Base-by-base conservation (phyloP, 139 green algal genomes). In the Raphidocelis subcapitata region DNA sequence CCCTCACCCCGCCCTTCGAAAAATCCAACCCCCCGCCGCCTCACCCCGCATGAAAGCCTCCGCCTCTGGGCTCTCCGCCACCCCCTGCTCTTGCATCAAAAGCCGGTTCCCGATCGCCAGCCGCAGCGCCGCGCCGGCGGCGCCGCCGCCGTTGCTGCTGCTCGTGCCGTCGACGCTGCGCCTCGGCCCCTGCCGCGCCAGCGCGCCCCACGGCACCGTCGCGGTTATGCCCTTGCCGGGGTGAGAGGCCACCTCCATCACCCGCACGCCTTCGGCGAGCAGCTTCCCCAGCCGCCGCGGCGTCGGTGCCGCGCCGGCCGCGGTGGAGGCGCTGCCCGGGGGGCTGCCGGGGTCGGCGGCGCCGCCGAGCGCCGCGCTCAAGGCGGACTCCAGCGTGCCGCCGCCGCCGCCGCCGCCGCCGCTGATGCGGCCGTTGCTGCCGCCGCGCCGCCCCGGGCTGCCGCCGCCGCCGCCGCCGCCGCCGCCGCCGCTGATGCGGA, bases 51-150 rank as follows among this genome's bases (percentile, higher is more conserved):
- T 84, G 77, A 84, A 93, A 0, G 61, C 74, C 52, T 92, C 81
- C 33, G 82, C 85, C 24, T 77, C 28, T n/a, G 64, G 31, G 14
- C 65, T 70, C 10, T 94, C 49, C 0, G 8, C 28, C 36, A 96
- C 76, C 0, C 72, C 77, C 41, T 86, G 69, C 67, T 86, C 79
- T 46, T 78, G 59, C 88, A 97, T 91, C 67, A 94, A 78, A 69
- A 73, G 67, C 55, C 78, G 77, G 81, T 94, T 97, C 74, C 92
- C 92, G 0, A 97, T 69, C 2, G 77, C 79, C 14, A 94, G 81
- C 61, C 54, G 52, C 37, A 88, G 76, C 3, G 2, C 35, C 49
- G 18, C 49, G 16, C 78, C 76, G 14, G n/a, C 23, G 46, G 12
- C 23, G 10, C 63, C 44, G 20, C 49, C 20, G 49, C 20, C 20